Conservation (phyloP, 2,329 filamentous ascomycete genomes). For the Penicillium sp. region DNA sequence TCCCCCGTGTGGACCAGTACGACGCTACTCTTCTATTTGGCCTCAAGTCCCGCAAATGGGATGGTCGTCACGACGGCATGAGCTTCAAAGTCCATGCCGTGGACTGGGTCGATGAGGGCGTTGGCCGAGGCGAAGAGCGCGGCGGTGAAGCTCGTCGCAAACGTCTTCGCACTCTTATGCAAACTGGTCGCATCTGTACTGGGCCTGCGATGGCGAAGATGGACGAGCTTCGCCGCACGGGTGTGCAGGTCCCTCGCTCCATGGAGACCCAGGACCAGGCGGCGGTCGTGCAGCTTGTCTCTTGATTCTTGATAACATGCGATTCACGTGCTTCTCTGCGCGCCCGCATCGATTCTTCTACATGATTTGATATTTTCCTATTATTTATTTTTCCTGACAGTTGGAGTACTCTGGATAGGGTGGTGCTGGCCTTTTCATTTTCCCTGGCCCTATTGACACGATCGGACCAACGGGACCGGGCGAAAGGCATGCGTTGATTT, state of each 20-base stretch:
- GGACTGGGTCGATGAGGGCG: constrained; percentile 79
- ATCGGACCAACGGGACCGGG: constrained; percentile 25
- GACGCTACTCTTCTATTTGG: constrained; percentile 74
- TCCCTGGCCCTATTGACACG: constrained; percentile 6
- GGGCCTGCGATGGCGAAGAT: constrained; percentile 38
- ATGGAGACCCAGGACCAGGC: constrained; percentile 29
- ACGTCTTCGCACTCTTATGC: constrained; percentile 49
- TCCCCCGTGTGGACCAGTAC: constrained; percentile 79
- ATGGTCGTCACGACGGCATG: constrained; percentile 76
- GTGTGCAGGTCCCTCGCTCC: constrained; percentile 31
- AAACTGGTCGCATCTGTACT: constrained; percentile 45
- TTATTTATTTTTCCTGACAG: background rate
- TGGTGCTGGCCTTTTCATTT: background rate
- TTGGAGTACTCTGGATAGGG: background rate
- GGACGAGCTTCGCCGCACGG: constrained; percentile 35
- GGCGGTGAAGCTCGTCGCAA: constrained; percentile 51
- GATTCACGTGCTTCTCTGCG: background rate
- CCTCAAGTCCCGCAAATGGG: constrained; percentile 79
- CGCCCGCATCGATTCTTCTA: background rate
- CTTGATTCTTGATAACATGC: constrained; percentile 30
- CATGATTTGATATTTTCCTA: constrained; percentile 5
- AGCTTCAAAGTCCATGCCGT: constrained; percentile 83
- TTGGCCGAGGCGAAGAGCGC: constrained; percentile 49
- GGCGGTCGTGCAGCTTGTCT: constrained; percentile 35
- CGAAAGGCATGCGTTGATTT: constrained; percentile 16